These are phyloP conservation scores for Blastocystis sp. DNA, from an alignment of 352 stramenopile genomes.

Conservation along the genomic window DNA sequence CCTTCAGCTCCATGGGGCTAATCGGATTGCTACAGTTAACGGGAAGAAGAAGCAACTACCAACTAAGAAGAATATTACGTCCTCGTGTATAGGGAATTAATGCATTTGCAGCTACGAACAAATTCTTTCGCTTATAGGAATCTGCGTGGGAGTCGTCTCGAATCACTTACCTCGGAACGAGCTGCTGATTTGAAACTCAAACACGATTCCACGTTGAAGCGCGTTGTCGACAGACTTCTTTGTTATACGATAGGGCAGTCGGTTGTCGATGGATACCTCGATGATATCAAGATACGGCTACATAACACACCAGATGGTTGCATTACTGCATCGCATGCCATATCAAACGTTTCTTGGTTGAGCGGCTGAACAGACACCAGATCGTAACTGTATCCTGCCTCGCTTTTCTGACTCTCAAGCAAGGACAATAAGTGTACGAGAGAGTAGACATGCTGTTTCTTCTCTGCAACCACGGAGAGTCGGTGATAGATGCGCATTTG, in stretches of 20 bases:
- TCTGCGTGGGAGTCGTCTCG: neutral
- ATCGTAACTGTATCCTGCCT: neutral
- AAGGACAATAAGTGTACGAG: neutral
- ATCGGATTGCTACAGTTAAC: neutral
- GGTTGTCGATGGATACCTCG: neutral
- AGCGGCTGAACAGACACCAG: constrained; percentile 12
- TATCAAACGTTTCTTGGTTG: neutral
- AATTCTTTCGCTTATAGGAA: neutral
- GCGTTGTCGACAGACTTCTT: neutral
- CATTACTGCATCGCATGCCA: neutral
- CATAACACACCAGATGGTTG: neutral
- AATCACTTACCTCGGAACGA: neutral
- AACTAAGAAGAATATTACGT: constrained; percentile 13
- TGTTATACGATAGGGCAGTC: neutral
- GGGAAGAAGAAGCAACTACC: neutral
- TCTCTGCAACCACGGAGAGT: neutral
- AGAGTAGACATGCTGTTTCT: neutral
- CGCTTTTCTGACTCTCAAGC: neutral
- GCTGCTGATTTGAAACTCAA: constrained; percentile 3
- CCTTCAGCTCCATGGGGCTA: neutral
- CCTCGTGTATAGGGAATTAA: neutral
- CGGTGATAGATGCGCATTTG: constrained; percentile 2
- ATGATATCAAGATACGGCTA: constrained; percentile 47
- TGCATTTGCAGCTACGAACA: neutral
- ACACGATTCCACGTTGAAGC: constrained; percentile 21